Base-by-base conservation (phyloP, 2,329 filamentous ascomycete species). In the Calonectria crousiana region DNA sequence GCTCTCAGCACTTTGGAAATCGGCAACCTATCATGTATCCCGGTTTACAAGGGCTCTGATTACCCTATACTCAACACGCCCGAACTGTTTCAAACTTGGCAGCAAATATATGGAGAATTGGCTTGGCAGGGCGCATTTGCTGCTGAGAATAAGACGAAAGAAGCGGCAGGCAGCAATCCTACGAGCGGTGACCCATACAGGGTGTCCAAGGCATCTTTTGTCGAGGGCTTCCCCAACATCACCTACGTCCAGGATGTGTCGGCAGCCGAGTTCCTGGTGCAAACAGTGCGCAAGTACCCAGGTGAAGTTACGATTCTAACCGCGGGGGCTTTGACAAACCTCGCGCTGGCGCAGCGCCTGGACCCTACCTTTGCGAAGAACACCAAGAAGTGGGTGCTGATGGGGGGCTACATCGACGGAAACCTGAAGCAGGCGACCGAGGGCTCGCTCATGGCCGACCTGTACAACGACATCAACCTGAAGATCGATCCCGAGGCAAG, bases 381-480 rank as follows among this genome's bases (percentile, higher is more conserved):
- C 34, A 38, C 56, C 14, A 62, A 62, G 34, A 62, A 62, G 36
- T 28, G 38, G 36, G 56, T 62, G 34, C 23, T 62, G 56, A 62
- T 62, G 56, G 56, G 56, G 41, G 56, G 56, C 16, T 62, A 62
- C 36, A 62, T 62, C 18, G 56, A 62, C 36, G 56, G 56, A 28
- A 62, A 62, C 34, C 23, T 62, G 16, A 62, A 62, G 34, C 56
- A 62, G 20, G 56, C 56, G 10, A 62, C 56, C 6, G 32, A 62
- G 26, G 56, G 56, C 56, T 41, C 56, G 3, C 56, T 62, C 23
- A 62, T 62, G 56, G 36, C 56, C 23, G 38, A 62, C 16, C 16
- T 62, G 14, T 62, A 62, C 36, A 62, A 62, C 38, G 56, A 62
- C 32, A 62, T 62, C 56, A 62, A 62, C 23, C 36, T 62, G 18